Base-by-base conservation (phyloP, 495 filamentous ascomycete species). In the Penicillium bovifimosum region DNA sequence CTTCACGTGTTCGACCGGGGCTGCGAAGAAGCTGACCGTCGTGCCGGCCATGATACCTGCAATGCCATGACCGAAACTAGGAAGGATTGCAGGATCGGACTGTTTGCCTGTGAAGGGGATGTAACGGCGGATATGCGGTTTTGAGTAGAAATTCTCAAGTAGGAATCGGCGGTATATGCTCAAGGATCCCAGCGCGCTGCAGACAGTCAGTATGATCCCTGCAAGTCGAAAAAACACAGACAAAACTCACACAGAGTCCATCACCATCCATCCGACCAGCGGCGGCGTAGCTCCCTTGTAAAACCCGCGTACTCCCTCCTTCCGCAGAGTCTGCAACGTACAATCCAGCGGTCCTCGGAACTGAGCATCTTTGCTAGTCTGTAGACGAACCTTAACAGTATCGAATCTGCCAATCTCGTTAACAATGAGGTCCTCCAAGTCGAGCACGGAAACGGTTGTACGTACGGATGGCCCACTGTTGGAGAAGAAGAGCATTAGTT, bases 191-290 rank as follows among this genome's bases (percentile, higher is more conserved):
- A 98, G 81, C 93, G 96, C 96, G 39, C 80, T 85, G 47, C 24
- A 17, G 24, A 3, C 14, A n/a, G 46, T 48, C 20, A 48, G 46
- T 7, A 9, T 1, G 5, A 36, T 35, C 18, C 16, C 14, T 17
- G 6, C 13, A 4, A 18, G 5, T 35, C 34, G 5, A 49, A n/a
- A n/a, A n/a, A n/a, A 14, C 11, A 7, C 46, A 36, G n/a, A 11
- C 3, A 16, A 36, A 36, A 68, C 71, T 59, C 63, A 83, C 80
- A 96, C 72, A 52, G 82, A 87, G 69, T 97, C 92, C 92, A 97
- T 96, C 65, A 92, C 86, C 89, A 96, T 96, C 92, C 92, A 98
- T 53, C 93, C 93, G 51, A 96, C 81, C 45, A 96, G 71, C 36
- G 91, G 92, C 33, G 92, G 92, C 4, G 87, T 88, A 11, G 91